These are phyloP conservation scores for Xylaria castorea DNA, from an alignment of 495 filamentous ascomycete genomes.

Conservation along the genomic window DNA sequence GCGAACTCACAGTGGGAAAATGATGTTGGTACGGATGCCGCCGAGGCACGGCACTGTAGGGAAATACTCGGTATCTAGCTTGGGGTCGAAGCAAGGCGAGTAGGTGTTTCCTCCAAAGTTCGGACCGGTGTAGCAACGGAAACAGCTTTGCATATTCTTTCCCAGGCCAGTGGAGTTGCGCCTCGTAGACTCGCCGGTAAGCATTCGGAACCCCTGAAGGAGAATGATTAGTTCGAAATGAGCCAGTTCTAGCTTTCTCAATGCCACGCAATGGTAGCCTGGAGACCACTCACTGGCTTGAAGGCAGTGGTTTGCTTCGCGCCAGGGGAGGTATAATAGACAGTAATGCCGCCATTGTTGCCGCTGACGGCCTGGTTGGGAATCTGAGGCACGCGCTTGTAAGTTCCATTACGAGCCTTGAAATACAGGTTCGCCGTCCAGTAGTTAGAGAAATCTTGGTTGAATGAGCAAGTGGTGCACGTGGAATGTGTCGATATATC, in stretches of 20 bases:
- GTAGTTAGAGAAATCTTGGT: constrained; percentile 44
- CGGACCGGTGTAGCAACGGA: constrained; percentile 43
- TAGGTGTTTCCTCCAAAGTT: constrained; percentile 43
- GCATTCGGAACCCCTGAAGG: constrained; percentile 39
- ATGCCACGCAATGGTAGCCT: neutral
- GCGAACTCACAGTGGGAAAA: constrained; percentile 45
- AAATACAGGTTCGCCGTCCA: constrained; percentile 48
- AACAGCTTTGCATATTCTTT: constrained; percentile 45
- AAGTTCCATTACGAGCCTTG: constrained; percentile 44
- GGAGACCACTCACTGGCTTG: constrained; percentile 36
- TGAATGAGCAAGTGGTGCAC: constrained; percentile 38
- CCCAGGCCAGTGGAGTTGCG: constrained; percentile 33
- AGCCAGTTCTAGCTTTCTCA: neutral
- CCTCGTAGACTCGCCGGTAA: constrained; percentile 36
- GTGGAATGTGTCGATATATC: constrained; percentile 33
- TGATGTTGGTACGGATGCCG: constrained; percentile 50
- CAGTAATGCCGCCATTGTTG: constrained; percentile 46
- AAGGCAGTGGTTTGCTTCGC: constrained; percentile 47
- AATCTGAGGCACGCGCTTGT: constrained; percentile 48
- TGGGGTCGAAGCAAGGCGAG: constrained; percentile 41
- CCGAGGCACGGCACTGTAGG: constrained; percentile 37
- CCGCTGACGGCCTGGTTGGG: constrained; percentile 43
- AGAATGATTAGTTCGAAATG: neutral
- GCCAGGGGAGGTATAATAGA: constrained; percentile 51
- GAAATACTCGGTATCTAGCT: constrained; percentile 38